Evolutionary conservation across 2,329 filamentous ascomycete genomes (phyloP).

Genomic region (Cercospora canescens): DNA sequence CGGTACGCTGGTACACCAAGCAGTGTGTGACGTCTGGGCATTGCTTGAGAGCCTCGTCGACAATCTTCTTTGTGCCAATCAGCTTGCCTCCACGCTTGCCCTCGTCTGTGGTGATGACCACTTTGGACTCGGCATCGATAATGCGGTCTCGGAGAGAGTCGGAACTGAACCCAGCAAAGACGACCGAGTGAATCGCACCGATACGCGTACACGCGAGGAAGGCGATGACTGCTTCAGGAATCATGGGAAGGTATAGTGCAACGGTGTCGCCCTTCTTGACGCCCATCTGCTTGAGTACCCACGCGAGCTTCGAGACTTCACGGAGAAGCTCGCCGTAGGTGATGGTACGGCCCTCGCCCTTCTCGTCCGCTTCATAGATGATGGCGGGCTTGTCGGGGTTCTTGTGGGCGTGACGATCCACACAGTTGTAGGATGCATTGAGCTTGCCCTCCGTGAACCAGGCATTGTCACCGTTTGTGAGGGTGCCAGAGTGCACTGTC

Average conservation of each 20-base stretch:
- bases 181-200: slow-evolving; percentile 93
- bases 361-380: slow-evolving; percentile 97
- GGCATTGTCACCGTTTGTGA: slow-evolving; percentile 77
- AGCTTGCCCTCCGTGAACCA: slow-evolving; percentile 95
- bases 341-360: slow-evolving; percentile 80
- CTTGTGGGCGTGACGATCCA: slow-evolving; percentile 95
- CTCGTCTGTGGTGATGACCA: slow-evolving; percentile 96
- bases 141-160: slow-evolving; percentile 96
- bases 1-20: slow-evolving; percentile 93
- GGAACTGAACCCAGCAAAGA: slow-evolving; percentile 96
- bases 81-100: slow-evolving; percentile 96
- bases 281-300: slow-evolving; percentile 90
- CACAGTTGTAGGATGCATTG: slow-evolving; percentile 96
- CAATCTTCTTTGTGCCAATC: slow-evolving; percentile 98
- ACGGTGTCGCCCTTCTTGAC: slow-evolving; percentile 97
- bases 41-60: slow-evolving; percentile 95
- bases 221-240: slow-evolving; percentile 89
- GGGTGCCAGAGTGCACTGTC: slow-evolving; percentile 77
- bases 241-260: slow-evolving; percentile 97
- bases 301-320: slow-evolving; percentile 84
- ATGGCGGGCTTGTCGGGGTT: slow-evolving; percentile 92
- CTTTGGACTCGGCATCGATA: slow-evolving; percentile 83
- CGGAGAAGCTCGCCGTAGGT: slow-evolving; percentile 92
- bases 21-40: slow-evolving; percentile 85
- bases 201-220: slow-evolving; percentile 91